Base-by-base conservation (phyloP, 345 rosid species). In the Aethionema arabicum region DNA sequence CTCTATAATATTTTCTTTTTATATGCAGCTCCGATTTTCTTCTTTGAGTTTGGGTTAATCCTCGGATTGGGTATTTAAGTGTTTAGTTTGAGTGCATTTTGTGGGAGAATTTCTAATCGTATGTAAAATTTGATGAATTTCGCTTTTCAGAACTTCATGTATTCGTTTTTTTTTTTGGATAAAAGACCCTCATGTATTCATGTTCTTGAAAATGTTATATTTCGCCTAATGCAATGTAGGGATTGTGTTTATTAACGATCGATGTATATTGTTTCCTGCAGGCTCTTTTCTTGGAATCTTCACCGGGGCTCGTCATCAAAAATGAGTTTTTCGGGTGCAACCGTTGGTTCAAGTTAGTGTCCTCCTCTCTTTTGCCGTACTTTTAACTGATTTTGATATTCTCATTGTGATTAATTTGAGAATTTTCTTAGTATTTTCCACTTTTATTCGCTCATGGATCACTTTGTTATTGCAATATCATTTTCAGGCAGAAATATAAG, bases 241-340 rank as follows among this genome's bases (percentile, higher is more conserved):
- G n/a, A 8, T 32, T 10, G 51, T 47, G 49, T 48, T 5, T 47
- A 41, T 48, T 5, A 56, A n/a, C 48, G 37, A 10, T 12, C 21
- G 29, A 9, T 49, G 65, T 51, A 13, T 35, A 42, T 15, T 3
- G 50, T 42, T 60, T 32, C 13, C 33, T 45, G 56, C 67, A 68
- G 73, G 49, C 3, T 60, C 13, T 36, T 12, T 11, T 7, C 38
- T 39, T 8, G 29, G 8, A 15, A 2, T 29, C 16, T 35, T 35
- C 9, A 12, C 7, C 11, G 40, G 35, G 41, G 44, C 77, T 13
- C 12, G 14, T 60, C 56, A 53, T 63, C 67, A 61, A 76, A 58
- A 42, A 91, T 91, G 98, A 91, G 88, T 79, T 73, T 83, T 48
- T 54, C 86, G n/a, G 89, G 89, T 63, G 63, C 83, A 77, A 80